phyloP scores from a whole-genome alignment of 441 rosid genomes.

The Isatis lusitanica region DNA sequence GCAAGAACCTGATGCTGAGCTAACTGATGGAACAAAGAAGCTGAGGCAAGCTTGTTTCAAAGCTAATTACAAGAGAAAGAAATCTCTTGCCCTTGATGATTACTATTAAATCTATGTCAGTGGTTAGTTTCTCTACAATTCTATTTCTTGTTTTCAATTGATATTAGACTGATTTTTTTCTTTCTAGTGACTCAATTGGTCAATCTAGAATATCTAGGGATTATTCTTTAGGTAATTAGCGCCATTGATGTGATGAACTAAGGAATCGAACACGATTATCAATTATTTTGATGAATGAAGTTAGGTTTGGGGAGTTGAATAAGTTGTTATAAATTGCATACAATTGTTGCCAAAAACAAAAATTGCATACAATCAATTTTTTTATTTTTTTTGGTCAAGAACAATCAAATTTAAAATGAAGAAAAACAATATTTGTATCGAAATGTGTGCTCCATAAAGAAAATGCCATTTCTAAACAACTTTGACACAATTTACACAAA shows the following conservation, averaged over 20 bases:
- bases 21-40: constrained; percentile 57
- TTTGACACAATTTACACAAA: constrained; percentile 2
- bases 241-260: not conserved
- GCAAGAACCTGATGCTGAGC: constrained; percentile 53
- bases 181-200: constrained; percentile 6
- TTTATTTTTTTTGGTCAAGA: too few species aligned
- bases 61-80: constrained; percentile 76
- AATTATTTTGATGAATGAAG: constrained; percentile 2
- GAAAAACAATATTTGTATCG: not conserved
- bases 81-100: constrained; percentile 26
- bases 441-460: not conserved
- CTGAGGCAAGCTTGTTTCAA: constrained; percentile 81
- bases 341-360: too few species aligned
- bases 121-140: constrained; percentile 2
- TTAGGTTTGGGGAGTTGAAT: not conserved
- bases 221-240: not conserved
- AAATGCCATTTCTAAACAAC: not conserved
- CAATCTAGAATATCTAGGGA: constrained; percentile 21
- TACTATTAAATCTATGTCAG: not conserved
- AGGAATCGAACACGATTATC: not conserved
- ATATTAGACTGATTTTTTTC: not conserved
- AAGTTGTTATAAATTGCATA: not conserved
- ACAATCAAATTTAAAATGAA: not conserved
- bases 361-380: too few species aligned
- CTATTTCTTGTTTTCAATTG: not conserved